These are phyloP conservation scores for Chloropicon primus DNA, from an alignment of 139 green algal species.

Conservation along the genomic window DNA sequence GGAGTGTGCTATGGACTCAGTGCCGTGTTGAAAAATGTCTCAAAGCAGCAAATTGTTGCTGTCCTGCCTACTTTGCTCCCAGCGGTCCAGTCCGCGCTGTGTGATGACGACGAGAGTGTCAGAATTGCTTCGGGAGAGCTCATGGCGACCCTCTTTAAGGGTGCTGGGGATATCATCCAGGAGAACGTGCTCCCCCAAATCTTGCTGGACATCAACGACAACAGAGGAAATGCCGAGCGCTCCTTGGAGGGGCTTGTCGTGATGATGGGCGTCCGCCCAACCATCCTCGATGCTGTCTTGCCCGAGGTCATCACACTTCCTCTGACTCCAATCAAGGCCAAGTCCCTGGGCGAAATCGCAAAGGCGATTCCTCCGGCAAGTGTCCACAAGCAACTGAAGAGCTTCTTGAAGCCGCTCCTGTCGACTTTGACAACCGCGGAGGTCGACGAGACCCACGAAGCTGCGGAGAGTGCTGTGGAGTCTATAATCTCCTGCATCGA, in stretches of 20 bases:
- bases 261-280: not conserved
- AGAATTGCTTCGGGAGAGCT: constrained; percentile 21
- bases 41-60: constrained; percentile 60
- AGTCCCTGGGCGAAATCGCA: not conserved
- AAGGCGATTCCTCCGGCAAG: not conserved
- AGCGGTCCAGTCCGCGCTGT: constrained; percentile 62
- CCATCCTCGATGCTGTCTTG: not conserved
- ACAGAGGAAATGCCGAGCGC: not conserved
- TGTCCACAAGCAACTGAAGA: not conserved
- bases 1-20: constrained; percentile 38
- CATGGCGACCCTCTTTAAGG: not conserved
- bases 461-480: not conserved
- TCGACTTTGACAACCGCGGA: not conserved
- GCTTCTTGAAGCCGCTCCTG: not conserved
- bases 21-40: constrained; percentile 69
- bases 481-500: not conserved
- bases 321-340: not conserved
- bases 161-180: not conserved
- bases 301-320: not conserved
- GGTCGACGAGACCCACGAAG: not conserved
- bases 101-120: constrained; percentile 43
- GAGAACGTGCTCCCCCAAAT: not conserved
- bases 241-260: not conserved
- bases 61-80: constrained; percentile 72
- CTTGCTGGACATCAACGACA: not conserved